Percentiles rank a stretch among this genome's conserved stretches.
phyloP scores from a whole-genome alignment of 805 yeast species.

The Saccharomycopsis sp. region DNA sequence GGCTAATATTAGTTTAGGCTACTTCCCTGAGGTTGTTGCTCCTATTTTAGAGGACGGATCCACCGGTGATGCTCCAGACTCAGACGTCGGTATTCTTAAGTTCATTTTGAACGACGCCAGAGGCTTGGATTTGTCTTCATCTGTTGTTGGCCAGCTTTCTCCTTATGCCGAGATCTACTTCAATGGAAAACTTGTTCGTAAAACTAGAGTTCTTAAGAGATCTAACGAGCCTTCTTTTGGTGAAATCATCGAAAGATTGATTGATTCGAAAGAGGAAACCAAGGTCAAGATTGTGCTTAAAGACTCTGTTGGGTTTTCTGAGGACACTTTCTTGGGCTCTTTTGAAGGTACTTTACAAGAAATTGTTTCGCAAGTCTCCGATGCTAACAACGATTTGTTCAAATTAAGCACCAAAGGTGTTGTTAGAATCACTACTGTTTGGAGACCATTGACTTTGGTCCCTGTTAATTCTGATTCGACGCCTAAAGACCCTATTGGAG shows the following conservation, averaged over 20 bases:
- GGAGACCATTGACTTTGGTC: constrained; percentile 65
- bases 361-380: constrained; percentile 39
- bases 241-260: constrained; percentile 52
- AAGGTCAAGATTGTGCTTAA: constrained; percentile 49
- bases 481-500: constrained; percentile 59
- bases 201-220: constrained; percentile 55
- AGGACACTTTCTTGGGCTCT: constrained; percentile 45
- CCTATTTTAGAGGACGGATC: constrained; percentile 21
- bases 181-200: constrained; percentile 48
- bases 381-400: constrained; percentile 44
- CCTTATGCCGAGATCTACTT: constrained; percentile 65
- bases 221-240: constrained; percentile 73
- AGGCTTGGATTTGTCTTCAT: constrained; percentile 45
- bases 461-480: constrained; percentile 41
- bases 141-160: constrained; percentile 41
- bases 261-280: constrained; percentile 54
- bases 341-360: constrained; percentile 50
- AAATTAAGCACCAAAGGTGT: constrained; percentile 47
- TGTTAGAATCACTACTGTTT: constrained; percentile 48
- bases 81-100: constrained; percentile 72
- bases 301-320: constrained; percentile 48
- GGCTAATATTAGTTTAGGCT: constrained; percentile 45
- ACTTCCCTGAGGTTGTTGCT: constrained; percentile 19
- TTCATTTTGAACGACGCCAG: constrained; percentile 54
- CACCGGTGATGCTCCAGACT: constrained; percentile 36